Percentiles rank a stretch among this genome's conserved stretches.
Conservation (phyloP, 108 stramenopile genomes). For the Fistulifera pelliculosa region DNA sequence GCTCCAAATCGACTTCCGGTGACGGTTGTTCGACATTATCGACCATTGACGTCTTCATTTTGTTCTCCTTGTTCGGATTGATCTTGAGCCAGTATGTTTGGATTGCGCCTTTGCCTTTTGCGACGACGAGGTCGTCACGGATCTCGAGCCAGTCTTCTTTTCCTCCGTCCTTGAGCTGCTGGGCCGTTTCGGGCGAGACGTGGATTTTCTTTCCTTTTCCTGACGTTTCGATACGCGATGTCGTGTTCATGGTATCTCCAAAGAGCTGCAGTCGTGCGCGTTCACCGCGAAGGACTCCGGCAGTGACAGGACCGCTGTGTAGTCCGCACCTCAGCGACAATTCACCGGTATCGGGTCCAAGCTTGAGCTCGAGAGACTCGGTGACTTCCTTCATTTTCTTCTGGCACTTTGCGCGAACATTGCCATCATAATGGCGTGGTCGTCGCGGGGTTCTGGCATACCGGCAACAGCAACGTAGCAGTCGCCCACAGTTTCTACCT, state of each 20-base stretch:
- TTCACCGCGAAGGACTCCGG: constrained; percentile 19
- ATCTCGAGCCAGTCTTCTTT: constrained; percentile 29
- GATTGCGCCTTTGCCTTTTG: constrained; percentile 53
- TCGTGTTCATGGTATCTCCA: constrained; percentile 56
- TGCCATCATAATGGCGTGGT: constrained; percentile 28
- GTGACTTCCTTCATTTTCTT: constrained; percentile 12
- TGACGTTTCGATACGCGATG: constrained; percentile 50
- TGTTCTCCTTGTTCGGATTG: not conserved
- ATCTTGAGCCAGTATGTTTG: constrained; percentile 9
- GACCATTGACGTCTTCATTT: not conserved
- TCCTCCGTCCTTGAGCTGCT: constrained; percentile 24
- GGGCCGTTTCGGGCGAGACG: constrained; percentile 35
- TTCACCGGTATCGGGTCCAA: constrained; percentile 26
- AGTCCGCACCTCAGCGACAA: constrained; percentile 18
- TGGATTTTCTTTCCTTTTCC: constrained; percentile 38
- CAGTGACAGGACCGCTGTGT: constrained; percentile 19
- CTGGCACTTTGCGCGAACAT: constrained; percentile 14
- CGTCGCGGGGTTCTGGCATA: constrained; percentile 18
- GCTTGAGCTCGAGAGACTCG: constrained; percentile 2
- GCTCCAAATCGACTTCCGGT: not conserved
- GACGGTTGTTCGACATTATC: not conserved
- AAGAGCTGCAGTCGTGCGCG: constrained; percentile 23
- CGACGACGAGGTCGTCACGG: constrained; percentile 27
- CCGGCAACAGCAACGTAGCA: constrained; percentile 31
- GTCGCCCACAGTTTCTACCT: constrained; percentile 17